Conservation (phyloP, 345 rosid genomes). For the Tarenaya hassleriana region DNA sequence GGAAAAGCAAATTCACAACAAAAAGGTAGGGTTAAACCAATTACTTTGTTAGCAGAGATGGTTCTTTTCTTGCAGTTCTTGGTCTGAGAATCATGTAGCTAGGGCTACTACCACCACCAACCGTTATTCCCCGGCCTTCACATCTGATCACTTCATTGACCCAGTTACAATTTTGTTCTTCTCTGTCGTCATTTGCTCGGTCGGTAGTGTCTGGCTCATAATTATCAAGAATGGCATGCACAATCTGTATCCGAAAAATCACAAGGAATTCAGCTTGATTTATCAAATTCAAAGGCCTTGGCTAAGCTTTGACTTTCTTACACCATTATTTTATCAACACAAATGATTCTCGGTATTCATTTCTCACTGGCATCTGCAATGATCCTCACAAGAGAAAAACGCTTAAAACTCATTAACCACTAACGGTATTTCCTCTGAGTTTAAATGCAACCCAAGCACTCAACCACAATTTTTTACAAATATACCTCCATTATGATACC, state of each 20-base stretch:
- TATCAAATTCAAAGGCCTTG: background rate
- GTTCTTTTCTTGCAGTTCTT: conserved; percentile 67
- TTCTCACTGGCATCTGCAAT: no score
- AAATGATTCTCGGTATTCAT: no score
- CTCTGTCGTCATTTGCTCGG: conserved; percentile 50
- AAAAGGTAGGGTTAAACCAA: background rate
- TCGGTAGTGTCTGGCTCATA: conserved; percentile 46
- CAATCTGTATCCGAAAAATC: conserved; percentile 44
- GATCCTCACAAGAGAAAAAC: no score
- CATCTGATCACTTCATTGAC: conserved; percentile 90
- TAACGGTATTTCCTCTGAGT: no score
- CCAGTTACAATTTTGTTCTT: conserved; percentile 74
- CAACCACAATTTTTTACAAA: no score
- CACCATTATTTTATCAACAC: no score
- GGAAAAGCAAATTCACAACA: background rate
- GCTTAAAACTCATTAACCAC: no score
- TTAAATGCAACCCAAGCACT: no score
- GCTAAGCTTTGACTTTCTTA: no score
- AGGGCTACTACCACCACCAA: conserved; percentile 42
- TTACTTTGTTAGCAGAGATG: conserved; percentile 72
- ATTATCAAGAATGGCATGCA: conserved; percentile 68
- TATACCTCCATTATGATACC: no score
- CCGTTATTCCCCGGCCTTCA: conserved; percentile 61
- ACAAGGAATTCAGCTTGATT: background rate
- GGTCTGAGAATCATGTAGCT: conserved; percentile 47